Percentiles rank a stretch among this genome's conserved stretches.
phyloP scores from a whole-genome alignment of 495 filamentous ascomycete genomes.

The Podospora didyma region DNA sequence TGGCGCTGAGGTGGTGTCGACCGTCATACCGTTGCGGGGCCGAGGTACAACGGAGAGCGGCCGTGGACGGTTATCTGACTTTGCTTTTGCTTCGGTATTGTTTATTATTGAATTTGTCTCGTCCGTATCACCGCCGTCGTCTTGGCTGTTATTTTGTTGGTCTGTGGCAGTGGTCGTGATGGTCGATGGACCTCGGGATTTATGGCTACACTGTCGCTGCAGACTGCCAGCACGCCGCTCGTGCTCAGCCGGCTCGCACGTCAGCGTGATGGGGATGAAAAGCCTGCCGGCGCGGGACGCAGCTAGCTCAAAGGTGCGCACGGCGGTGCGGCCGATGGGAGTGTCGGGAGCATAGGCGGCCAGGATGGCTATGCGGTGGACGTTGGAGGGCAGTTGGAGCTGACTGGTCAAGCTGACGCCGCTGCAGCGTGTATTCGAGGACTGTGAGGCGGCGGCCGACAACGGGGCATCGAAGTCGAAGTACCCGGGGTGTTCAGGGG shows the following conservation, averaged over 20 bases:
- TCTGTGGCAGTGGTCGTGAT: too few species aligned
- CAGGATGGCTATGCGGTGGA: constrained; percentile 16
- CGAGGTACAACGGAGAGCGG: neutral
- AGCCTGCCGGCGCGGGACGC: constrained; percentile 12
- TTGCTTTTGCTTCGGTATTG: too few species aligned
- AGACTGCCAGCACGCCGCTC: constrained; percentile 10
- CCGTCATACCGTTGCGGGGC: constrained; percentile 8
- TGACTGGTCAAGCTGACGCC: constrained; percentile 13
- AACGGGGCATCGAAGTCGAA: constrained; percentile 9
- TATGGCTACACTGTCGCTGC: constrained; percentile 16
- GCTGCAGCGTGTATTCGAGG: constrained; percentile 9
- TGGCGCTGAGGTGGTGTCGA: constrained; percentile 16
- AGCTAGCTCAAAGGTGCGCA: constrained; percentile 12
- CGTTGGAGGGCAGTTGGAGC: constrained; percentile 11
- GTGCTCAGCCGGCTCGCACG: constrained; percentile 14
- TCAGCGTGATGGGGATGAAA: constrained; percentile 18
- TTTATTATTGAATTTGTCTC: neutral
- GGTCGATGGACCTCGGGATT: neutral
- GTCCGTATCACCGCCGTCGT: neutral
- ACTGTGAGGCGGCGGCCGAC: neutral
- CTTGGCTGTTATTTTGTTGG: too few species aligned
- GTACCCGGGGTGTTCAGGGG: constrained; percentile 19
- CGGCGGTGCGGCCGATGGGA: constrained; percentile 11
- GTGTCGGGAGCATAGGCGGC: constrained; percentile 18
- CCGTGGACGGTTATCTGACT: too few species aligned